These are phyloP conservation scores for Lepidium didymum DNA, from an alignment of 345 rosid genomes.

Conservation along the genomic window DNA sequence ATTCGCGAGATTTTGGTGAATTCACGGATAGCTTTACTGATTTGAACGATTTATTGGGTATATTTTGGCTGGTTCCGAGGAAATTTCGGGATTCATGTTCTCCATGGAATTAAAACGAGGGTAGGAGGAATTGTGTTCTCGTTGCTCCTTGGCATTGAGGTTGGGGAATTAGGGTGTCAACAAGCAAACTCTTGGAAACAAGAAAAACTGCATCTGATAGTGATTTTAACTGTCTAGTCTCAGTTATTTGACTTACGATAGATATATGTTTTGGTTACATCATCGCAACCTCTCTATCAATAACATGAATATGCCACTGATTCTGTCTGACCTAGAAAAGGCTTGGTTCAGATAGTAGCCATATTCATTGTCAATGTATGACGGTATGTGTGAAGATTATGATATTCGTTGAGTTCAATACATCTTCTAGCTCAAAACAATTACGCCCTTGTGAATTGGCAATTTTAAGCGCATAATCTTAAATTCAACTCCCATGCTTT, in stretches of 20 bases:
- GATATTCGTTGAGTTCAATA: neutral
- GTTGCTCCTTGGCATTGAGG: no score
- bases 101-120: neutral
- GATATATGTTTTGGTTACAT: no score
- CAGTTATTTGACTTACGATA: no score
- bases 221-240: no score
- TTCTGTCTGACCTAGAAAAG: neutral
- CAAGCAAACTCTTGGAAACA: no score
- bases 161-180: no score
- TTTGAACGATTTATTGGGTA: neutral
- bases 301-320: neutral
- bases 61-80: neutral
- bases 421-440: neutral
- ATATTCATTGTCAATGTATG: neutral
- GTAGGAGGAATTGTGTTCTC: slow-evolving; percentile 2
- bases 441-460: neutral
- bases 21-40: neutral
- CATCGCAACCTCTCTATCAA: no score
- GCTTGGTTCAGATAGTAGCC: neutral
- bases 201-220: no score
- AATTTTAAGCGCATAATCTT: neutral
- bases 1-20: neutral
- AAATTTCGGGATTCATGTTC: neutral
- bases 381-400: neutral
- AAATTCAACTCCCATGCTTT: neutral